phyloP scores from a whole-genome alignment of 345 rosid genomes.

The Microthlaspi erraticum region DNA sequence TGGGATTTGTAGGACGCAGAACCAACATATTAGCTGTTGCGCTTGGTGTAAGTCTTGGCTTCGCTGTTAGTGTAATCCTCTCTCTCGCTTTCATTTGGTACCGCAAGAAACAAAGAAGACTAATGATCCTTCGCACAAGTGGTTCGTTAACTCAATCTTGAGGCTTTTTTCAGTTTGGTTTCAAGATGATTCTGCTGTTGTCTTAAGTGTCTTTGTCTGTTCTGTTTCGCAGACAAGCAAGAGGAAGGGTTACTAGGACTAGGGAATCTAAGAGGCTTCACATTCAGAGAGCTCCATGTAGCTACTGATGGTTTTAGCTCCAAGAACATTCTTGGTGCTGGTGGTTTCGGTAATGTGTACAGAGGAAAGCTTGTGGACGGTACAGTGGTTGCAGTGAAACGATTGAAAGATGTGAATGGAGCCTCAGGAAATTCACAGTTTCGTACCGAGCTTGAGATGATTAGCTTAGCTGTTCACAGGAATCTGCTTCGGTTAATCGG shows the following conservation, averaged over 20 bases:
- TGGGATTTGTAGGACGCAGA: constrained; percentile 51
- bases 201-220: background rate
- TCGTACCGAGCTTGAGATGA: constrained; percentile 92
- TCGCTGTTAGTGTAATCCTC: constrained; percentile 54
- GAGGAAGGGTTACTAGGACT: constrained; percentile 69
- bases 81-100: constrained; percentile 62
- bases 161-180: background rate
- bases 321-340: constrained; percentile 83
- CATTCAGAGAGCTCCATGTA: constrained; percentile 81
- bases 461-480: constrained; percentile 93
- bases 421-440: constrained; percentile 83
- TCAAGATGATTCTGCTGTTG: background rate
- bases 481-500: constrained; percentile 82
- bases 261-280: constrained; percentile 83
- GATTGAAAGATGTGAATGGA: constrained; percentile 80
- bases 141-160: constrained; percentile 51
- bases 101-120: constrained; percentile 53
- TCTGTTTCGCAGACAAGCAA: constrained; percentile 59
- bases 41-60: constrained; percentile 71
- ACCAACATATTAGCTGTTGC: constrained; percentile 71
- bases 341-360: constrained; percentile 97
- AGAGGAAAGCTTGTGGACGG: constrained; percentile 84
- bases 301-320: constrained; percentile 84
- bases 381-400: constrained; percentile 77
- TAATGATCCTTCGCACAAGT: constrained; percentile 49